Conservation (phyloP, 768 basidiomycete genomes). For the Austroboletus festivus region DNA sequence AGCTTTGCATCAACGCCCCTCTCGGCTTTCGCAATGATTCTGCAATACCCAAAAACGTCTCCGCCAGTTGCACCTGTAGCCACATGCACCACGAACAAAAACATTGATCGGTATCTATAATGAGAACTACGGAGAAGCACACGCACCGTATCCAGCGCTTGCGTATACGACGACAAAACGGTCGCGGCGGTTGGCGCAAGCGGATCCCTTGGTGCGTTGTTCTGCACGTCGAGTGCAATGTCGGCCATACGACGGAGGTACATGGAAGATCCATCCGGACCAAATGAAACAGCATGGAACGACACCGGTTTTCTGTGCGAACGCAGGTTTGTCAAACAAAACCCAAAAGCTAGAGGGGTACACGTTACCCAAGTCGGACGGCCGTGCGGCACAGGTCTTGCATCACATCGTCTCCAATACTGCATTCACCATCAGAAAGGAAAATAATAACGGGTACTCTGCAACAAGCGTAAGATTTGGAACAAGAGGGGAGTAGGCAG, state of each 20-base stretch:
- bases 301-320: conserved; percentile 48
- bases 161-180: conserved; percentile 45
- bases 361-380: conserved; percentile 40
- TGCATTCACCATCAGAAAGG: conserved; percentile 47
- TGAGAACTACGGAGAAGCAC: too few species aligned
- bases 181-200: conserved; percentile 30
- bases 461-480: background rate
- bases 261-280: conserved; percentile 24
- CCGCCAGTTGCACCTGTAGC: conserved; percentile 47
- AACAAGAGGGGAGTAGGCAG: background rate
- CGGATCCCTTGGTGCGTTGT: conserved; percentile 40
- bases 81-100: background rate
- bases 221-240: conserved; percentile 49
- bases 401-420: conserved; percentile 35
- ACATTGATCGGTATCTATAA: too few species aligned
- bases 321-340: background rate
- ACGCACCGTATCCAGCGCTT: conserved; percentile 49
- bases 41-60: conserved; percentile 57
- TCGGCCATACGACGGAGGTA: conserved; percentile 48
- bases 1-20: conserved; percentile 41
- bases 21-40: conserved; percentile 56
- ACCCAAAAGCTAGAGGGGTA: fast-evolving
- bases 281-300: conserved; percentile 60
- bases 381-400: conserved; percentile 42
- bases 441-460: conserved; percentile 38